Conservation (phyloP, 176 grass and related monocot species). For the Cenchrus purpureus region DNA sequence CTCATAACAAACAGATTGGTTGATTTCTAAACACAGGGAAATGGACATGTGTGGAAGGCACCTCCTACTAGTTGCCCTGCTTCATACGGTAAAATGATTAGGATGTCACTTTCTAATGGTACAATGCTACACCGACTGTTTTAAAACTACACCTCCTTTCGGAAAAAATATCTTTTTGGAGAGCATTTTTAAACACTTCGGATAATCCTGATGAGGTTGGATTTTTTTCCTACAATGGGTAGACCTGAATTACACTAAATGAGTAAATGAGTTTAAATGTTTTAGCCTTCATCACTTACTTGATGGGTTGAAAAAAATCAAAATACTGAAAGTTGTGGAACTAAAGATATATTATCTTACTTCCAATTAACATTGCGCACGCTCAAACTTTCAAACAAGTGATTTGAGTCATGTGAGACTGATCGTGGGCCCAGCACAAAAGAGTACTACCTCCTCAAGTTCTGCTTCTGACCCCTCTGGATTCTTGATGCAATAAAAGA, state of each 20-base stretch:
- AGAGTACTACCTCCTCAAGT: too few relatives aligned
- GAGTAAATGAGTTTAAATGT: too few relatives aligned
- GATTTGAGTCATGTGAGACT: too few relatives aligned
- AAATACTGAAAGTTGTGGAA: background rate
- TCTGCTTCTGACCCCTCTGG: too few relatives aligned
- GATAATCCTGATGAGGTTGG: background rate
- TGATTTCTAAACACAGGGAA: background rate
- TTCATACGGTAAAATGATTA: background rate
- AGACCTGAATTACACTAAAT: background rate
- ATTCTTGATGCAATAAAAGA: too few relatives aligned
- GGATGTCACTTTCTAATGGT: constrained; percentile 11
- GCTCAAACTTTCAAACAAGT: too few relatives aligned
- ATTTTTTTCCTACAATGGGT: background rate
- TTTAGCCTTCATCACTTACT: background rate
- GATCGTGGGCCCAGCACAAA: too few relatives aligned
- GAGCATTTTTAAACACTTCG: background rate
- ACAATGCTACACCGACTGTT: background rate
- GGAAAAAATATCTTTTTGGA: background rate
- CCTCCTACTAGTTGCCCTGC: background rate
- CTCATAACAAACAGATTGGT: background rate
- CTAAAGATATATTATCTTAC: too few relatives aligned
- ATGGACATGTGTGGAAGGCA: background rate
- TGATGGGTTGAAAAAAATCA: background rate
- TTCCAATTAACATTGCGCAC: too few relatives aligned
- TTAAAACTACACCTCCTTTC: background rate